These are phyloP conservation scores for Volvox carteri DNA, from an alignment of 163 green algal species.

Conservation along the genomic window DNA sequence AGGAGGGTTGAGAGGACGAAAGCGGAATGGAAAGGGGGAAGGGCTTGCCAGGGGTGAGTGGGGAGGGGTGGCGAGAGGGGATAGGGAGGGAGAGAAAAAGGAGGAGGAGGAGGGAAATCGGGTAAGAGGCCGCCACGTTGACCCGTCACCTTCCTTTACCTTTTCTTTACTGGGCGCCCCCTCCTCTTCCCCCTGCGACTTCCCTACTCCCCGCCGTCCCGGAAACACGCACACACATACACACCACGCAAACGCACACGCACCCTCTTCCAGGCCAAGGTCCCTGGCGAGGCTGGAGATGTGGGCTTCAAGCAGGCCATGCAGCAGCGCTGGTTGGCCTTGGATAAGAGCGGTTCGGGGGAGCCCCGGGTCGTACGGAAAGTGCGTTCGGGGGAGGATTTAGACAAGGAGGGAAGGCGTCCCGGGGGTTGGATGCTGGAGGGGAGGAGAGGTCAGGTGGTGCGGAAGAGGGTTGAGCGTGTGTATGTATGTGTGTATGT, in stretches of 20 bases:
- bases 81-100: not conserved
- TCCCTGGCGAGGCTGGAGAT: conserved; percentile 80
- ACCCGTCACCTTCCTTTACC: not conserved
- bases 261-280: conserved; percentile 63
- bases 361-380: conserved; percentile 70
- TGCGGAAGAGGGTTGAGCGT: too few relatives aligned
- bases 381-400: conserved; percentile 50
- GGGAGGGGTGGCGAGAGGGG: not conserved
- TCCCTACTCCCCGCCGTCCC: not conserved
- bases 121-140: not conserved
- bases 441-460: too few relatives aligned
- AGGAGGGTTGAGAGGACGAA: not conserved
- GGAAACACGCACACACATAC: too few relatives aligned
- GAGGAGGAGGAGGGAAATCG: not conserved
- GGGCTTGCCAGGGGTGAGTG: not conserved
- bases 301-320: conserved; percentile 97
- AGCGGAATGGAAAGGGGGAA: not conserved
- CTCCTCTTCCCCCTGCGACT: not conserved
- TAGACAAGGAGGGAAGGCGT: not conserved
- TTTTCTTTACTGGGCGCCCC: not conserved
- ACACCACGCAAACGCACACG: too few relatives aligned
- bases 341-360: conserved; percentile 81
- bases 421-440: too few relatives aligned
- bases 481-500: too few relatives aligned
- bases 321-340: conserved; percentile 90